A percentile compares a stretch with the other conserved stretches of the same genome.
Evolutionary conservation across 305 asterid genomes (phyloP).

Genomic region (Fraxinus xanthoxyloides): DNA sequence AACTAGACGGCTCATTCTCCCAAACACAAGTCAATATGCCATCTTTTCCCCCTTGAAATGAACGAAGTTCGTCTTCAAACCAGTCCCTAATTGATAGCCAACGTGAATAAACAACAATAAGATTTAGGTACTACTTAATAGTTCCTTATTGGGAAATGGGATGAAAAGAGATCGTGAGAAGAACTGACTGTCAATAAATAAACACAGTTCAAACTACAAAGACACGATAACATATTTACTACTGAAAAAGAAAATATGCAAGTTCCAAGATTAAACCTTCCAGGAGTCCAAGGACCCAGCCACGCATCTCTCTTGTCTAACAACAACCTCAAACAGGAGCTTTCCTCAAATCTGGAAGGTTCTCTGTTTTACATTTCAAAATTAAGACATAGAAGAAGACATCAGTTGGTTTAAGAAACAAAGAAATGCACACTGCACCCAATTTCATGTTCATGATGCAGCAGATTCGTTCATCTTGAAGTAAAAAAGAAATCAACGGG

Average conservation of each 20-base stretch:
- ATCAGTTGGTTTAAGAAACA: constrained; percentile 24
- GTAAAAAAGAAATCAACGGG: constrained; percentile 10
- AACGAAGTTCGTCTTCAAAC: constrained; percentile 97
- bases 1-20: constrained; percentile 91
- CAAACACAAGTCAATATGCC: constrained; percentile 90
- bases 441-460: constrained; percentile 12
- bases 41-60: constrained; percentile 97
- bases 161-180: constrained; percentile 17
- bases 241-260: constrained; percentile 17
- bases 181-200: constrained; percentile 16
- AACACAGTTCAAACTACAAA: not conserved
- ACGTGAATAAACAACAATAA: constrained; percentile 15
- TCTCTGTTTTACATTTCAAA: constrained; percentile 56
- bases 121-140: constrained; percentile 9
- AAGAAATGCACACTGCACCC: constrained; percentile 7
- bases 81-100: constrained; percentile 63
- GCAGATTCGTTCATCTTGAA: constrained; percentile 5
- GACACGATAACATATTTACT: constrained; percentile 5
- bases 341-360: constrained; percentile 79
- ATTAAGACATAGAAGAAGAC: constrained; percentile 25
- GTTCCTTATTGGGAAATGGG: constrained; percentile 10
- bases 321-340: constrained; percentile 89
- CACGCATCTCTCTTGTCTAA: constrained; percentile 97
- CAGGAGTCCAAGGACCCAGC: constrained; percentile 99
- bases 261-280: constrained; percentile 57